Percentiles rank a stretch among this genome's conserved stretches.
Evolutionary conservation across 2,329 filamentous ascomycete genomes (phyloP).

Genomic region (Cytospora paraplurivora): DNA sequence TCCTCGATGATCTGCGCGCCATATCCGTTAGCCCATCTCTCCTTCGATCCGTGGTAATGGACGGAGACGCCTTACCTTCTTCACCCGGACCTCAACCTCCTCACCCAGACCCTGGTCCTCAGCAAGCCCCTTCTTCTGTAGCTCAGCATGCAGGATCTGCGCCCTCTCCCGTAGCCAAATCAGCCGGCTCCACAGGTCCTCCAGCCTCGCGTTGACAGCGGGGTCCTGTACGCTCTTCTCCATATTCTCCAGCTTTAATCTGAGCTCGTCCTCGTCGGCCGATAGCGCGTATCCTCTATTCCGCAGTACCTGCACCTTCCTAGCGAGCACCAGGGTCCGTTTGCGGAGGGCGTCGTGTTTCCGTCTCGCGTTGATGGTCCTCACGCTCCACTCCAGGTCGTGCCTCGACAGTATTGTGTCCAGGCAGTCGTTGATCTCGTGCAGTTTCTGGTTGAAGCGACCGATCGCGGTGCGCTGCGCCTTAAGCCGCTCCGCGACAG

Average conservation of each 20-base stretch:
- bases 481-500: slow-evolving; percentile 70
- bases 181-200: slow-evolving; percentile 84
- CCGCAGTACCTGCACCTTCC: slow-evolving; percentile 77
- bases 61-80: slow-evolving; percentile 60
- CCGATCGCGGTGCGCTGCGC: slow-evolving; percentile 70
- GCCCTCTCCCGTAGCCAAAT: slow-evolving; percentile 74
- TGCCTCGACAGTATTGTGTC: slow-evolving; percentile 73
- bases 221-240: slow-evolving; percentile 75
- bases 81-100: slow-evolving; percentile 70
- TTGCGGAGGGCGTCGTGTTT: slow-evolving; percentile 73
- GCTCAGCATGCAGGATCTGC: slow-evolving; percentile 70
- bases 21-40: slow-evolving; percentile 28
- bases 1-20: slow-evolving; percentile 69
- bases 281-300: slow-evolving; percentile 82
- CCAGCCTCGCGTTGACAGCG: slow-evolving; percentile 71
- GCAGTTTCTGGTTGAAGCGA: slow-evolving; percentile 70
- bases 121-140: slow-evolving; percentile 65
- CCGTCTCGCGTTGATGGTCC: slow-evolving; percentile 70
- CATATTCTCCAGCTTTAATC: slow-evolving; percentile 68
- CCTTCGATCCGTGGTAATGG: no score
- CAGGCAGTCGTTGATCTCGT: slow-evolving; percentile 77
- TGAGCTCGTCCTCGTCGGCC: slow-evolving; percentile 76
- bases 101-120: slow-evolving; percentile 64
- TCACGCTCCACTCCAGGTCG: slow-evolving; percentile 74
- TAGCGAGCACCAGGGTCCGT: slow-evolving; percentile 72